Conservation (phyloP, 164 flowering plant genomes). For the Umbellularia californica region DNA sequence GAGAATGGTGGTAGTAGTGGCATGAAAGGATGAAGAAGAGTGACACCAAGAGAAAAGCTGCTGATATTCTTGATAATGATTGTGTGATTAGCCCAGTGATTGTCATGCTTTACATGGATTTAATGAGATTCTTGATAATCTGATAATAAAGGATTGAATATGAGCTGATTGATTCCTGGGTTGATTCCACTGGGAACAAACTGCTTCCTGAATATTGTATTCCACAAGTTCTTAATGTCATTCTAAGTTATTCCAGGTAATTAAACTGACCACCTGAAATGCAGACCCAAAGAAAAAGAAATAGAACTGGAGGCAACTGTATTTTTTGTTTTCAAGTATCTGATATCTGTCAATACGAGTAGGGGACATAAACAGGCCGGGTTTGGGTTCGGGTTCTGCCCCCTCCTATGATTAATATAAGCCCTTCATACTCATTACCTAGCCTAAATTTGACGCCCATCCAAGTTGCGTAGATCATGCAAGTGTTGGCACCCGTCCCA, state of each 20-base stretch:
- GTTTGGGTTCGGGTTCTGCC: too few relatives aligned
- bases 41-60: background rate
- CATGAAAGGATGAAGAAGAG: background rate
- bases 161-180: constrained; percentile 21
- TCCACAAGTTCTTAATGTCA: constrained; percentile 35
- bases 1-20: background rate
- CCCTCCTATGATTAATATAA: too few relatives aligned
- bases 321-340: too few relatives aligned
- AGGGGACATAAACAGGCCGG: too few relatives aligned
- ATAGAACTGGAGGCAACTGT: too few relatives aligned
- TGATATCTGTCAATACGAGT: too few relatives aligned
- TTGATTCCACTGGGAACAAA: constrained; percentile 24
- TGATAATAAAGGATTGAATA: constrained; percentile 4
- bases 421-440: too few relatives aligned
- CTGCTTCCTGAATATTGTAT: constrained; percentile 31
- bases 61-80: background rate
- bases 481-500: too few relatives aligned
- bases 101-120: constrained; percentile 1
- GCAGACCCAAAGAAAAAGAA: too few relatives aligned
- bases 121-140: constrained; percentile 2
- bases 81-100: constrained; percentile 1
- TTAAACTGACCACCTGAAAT: constrained; percentile 29
- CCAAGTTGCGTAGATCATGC: too few relatives aligned
- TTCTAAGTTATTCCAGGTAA: constrained; percentile 9
- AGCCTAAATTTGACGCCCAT: too few relatives aligned